Conservation (phyloP, 805 yeast genomes). For the Tetrapisispora nanseiensis region DNA sequence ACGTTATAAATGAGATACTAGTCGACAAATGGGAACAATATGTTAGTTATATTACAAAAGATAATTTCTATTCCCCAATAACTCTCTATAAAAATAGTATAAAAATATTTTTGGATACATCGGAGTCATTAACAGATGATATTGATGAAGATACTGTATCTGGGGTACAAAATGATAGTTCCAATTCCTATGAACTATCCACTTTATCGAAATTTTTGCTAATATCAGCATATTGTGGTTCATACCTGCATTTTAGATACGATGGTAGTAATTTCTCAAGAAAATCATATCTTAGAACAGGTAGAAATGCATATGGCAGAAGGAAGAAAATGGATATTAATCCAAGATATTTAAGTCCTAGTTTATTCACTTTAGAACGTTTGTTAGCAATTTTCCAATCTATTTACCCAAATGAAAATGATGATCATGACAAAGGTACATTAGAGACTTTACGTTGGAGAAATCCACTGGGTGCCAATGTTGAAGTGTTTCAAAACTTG, state of each 20-base stretch:
- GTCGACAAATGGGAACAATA: constrained; percentile 26
- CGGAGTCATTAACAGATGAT: constrained; percentile 22
- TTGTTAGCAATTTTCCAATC: constrained; percentile 71
- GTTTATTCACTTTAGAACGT: constrained; percentile 68
- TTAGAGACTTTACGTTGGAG: constrained; percentile 14
- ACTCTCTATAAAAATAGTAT: constrained; percentile 26
- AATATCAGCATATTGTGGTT: constrained; percentile 75
- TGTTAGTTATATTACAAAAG: constrained; percentile 11
- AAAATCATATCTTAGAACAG: constrained; percentile 35
- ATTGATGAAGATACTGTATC: constrained; percentile 7
- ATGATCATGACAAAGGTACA: constrained; percentile 10
- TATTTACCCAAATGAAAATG: constrained; percentile 38
- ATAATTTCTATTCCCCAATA: constrained; percentile 18
- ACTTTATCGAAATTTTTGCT: constrained; percentile 57
- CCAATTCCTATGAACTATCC: constrained; percentile 40
- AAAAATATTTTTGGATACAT: constrained; percentile 25
- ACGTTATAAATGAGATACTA: constrained; percentile 21
- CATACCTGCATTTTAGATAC: constrained; percentile 58
- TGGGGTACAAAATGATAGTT: neutral
- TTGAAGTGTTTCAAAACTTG: constrained; percentile 45
- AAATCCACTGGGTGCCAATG: constrained; percentile 31
- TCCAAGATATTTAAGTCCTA: constrained; percentile 57
- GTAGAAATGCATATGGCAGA: constrained; percentile 33
- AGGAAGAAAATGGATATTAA: constrained; percentile 42
- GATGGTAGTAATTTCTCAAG: constrained; percentile 66